Evolutionary conservation across 2,329 filamentous ascomycete species (phyloP).

Genomic region (Pseudogymnoascus sp.): DNA sequence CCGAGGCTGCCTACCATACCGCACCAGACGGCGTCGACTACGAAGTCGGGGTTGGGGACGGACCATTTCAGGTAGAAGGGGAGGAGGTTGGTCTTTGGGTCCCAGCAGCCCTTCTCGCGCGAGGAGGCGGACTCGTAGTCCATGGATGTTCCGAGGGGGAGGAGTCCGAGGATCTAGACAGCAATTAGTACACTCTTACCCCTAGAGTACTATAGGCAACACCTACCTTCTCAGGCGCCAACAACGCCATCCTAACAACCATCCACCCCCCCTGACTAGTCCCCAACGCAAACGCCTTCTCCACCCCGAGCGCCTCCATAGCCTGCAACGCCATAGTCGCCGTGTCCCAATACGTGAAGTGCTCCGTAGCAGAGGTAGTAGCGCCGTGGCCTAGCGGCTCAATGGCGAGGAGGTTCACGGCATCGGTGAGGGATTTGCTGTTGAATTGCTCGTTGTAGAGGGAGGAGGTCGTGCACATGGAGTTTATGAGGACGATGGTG

Average conservation of each 20-base stretch:
- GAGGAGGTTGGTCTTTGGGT: constrained; percentile 37
- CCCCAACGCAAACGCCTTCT: constrained; percentile 45
- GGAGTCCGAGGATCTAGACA: constrained; percentile 40
- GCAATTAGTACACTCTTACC: background rate
- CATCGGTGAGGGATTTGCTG: constrained; percentile 35
- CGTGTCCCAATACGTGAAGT: constrained; percentile 52
- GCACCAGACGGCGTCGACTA: constrained; percentile 42
- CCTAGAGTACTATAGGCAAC: too few species aligned
- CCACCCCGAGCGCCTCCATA: constrained; percentile 44
- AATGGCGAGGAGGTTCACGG: constrained; percentile 45
- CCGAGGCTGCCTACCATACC: constrained; percentile 41
- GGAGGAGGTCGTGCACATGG: constrained; percentile 44
- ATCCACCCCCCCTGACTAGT: constrained; percentile 50
- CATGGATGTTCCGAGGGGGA: constrained; percentile 47
- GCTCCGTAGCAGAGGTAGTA: constrained; percentile 36
- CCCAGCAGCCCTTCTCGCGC: constrained; percentile 44
- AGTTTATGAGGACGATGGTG: constrained; percentile 47
- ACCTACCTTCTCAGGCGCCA: constrained; percentile 43
- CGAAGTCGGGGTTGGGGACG: constrained; percentile 40
- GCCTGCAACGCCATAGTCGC: constrained; percentile 51
- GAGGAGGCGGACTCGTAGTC: constrained; percentile 45
- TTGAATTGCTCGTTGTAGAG: constrained; percentile 42
- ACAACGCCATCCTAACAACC: constrained; percentile 43
- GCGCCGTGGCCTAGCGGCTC: constrained; percentile 49
- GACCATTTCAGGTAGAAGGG: constrained; percentile 41